phyloP scores from a whole-genome alignment of 192 early-diverging fungal species.

The Entophlyctis luteolus region DNA sequence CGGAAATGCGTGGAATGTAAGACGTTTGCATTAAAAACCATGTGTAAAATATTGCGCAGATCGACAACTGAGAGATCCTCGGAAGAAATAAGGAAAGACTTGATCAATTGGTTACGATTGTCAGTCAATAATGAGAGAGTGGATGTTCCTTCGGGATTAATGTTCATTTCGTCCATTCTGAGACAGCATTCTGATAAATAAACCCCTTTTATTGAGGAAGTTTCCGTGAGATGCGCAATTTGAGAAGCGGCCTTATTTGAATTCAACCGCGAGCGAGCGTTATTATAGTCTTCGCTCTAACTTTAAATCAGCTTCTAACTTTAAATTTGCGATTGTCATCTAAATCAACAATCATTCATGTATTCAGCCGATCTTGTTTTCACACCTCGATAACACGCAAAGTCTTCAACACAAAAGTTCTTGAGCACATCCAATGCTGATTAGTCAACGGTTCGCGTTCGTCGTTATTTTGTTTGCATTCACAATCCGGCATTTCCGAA shows the following conservation, averaged over 20 bases:
- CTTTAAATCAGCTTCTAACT: neutral
- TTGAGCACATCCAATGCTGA: too few relatives aligned
- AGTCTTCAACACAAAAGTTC: neutral
- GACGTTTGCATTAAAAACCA: neutral
- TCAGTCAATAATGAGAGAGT: slow-evolving; percentile 11
- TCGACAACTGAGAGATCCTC: slow-evolving; percentile 5
- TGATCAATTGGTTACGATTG: neutral
- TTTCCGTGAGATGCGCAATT: too few relatives aligned
- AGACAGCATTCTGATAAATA: neutral
- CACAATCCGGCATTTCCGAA: too few relatives aligned
- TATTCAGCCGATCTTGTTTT: too few relatives aligned
- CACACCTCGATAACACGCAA: neutral
- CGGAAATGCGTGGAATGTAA: slow-evolving; percentile 21
- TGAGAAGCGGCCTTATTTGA: too few relatives aligned
- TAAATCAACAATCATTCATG: neutral
- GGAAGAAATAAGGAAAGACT: neutral
- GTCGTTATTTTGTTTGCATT: too few relatives aligned
- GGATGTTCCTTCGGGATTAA: neutral
- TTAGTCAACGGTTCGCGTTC: too few relatives aligned
- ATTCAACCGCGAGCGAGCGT: neutral
- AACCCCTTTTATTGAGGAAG: too few relatives aligned
- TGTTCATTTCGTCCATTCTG: neutral
- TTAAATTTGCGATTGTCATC: slow-evolving; percentile 3
- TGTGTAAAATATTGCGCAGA: neutral
- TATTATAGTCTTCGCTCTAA: neutral